These are phyloP conservation scores for Aspergillus ochraceoroseus DNA, from an alignment of 2,329 filamentous ascomycete species.

Conservation along the genomic window DNA sequence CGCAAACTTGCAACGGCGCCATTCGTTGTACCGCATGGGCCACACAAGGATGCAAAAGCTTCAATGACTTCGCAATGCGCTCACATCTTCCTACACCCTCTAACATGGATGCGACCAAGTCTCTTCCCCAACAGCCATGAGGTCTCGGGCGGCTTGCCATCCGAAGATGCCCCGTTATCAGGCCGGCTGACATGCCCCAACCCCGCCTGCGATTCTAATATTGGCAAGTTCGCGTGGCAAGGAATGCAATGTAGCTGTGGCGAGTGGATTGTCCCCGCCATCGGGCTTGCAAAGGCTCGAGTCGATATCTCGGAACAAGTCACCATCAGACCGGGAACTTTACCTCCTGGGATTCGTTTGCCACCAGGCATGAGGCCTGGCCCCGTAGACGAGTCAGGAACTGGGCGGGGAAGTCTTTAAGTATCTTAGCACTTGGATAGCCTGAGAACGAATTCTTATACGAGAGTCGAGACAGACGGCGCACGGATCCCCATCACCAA, in stretches of 20 bases:
- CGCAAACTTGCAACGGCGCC: conserved; percentile 58
- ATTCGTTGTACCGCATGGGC: conserved; percentile 63
- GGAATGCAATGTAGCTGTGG: conserved; percentile 89
- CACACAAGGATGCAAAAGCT: conserved; percentile 24
- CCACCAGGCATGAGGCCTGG: conserved; percentile 36
- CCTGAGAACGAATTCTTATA: too few relatives aligned
- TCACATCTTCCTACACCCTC: conserved; percentile 84
- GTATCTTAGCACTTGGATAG: too few relatives aligned
- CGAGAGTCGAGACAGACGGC: too few relatives aligned
- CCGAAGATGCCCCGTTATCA: conserved; percentile 70
- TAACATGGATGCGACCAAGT: conserved; percentile 88
- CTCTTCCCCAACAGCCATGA: conserved; percentile 47
- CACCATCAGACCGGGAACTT: conserved; percentile 21
- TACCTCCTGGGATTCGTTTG: conserved; percentile 37
- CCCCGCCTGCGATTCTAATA: conserved; percentile 68
- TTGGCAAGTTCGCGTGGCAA: conserved; percentile 95
- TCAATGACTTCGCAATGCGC: conserved; percentile 53
- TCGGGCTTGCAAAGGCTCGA: conserved; percentile 74
- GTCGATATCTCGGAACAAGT: conserved; percentile 65
- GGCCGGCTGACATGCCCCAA: conserved; percentile 82
- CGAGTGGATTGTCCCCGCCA: conserved; percentile 84
- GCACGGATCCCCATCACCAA: too few relatives aligned
- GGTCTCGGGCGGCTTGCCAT: conserved; percentile 20
- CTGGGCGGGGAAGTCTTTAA: conserved; percentile 17
- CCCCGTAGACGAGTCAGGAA: conserved; percentile 7